Base-by-base conservation (phyloP, 2,329 filamentous ascomycete species). In the Sporothrix schenckii region DNA sequence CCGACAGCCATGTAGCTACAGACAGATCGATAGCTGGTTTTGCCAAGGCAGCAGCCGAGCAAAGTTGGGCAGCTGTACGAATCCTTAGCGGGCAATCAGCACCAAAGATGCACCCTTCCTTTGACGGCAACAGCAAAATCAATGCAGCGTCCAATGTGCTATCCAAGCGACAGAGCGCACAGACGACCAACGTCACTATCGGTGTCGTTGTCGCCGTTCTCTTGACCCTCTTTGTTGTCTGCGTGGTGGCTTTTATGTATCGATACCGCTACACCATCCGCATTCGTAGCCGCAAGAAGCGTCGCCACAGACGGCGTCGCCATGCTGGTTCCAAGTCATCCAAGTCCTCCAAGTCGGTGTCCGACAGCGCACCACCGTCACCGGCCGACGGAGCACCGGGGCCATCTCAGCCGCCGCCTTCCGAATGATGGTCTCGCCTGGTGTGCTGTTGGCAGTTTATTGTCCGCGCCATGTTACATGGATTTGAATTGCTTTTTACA, bases 181-280 rank as follows among this genome's bases (percentile, higher is more conserved):
- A 68, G 21, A n/a, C 70, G 3, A 72, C 69, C 53, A 74, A 74
- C 39, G 58, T 73, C 53, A 74, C 72, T 9, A 72, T 74, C 27
- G 71, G 63, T 10, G 68, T 74, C 63, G 34, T 74, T 47, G 72
- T 74, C 2, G 66, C 66, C 1, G 66, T 74, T 0, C 52, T 69
- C 9, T 10, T 70, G 6, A 66, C 53, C 6, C 21, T 71, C 13
- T 74, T 74, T n/a, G 39, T 63, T 4, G 58, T 47, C 2, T 24
- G 39, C 14, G 72, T 72, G 16, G 13, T 60, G 21, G 69, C 27
- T 13, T 47, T 52, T n/a, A n/a, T 50, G 9, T 72, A 70, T 34
- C 69, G 71, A 11, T 74, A 74, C 53, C 66, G 71, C 14, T 34
- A 24, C 24, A 27, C 71, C 0, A 54, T 74, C 4, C 70, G 71